Evolutionary conservation across 495 filamentous ascomycete genomes (phyloP), one percentile per base, ranked within the genome.

Genomic region (Aspergillus cavernicola): DNA sequence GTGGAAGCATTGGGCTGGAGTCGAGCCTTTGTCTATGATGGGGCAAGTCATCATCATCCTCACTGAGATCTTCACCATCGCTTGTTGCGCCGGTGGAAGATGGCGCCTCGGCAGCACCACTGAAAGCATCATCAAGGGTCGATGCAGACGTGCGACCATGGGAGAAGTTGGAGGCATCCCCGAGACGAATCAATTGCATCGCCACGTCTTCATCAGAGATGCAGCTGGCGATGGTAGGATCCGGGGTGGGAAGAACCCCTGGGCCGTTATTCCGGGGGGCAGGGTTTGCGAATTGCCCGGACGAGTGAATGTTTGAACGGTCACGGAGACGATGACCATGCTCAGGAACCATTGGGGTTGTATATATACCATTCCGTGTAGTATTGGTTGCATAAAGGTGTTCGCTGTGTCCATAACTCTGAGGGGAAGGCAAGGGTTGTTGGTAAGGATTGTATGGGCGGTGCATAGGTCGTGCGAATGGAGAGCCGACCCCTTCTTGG

Each of bases 191-290:
- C 57, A 98, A 78, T 67, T 97, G 92, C 64, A 96, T 83, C 42
- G 93, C 93, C 60, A 96, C 93, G 70, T 98, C 95, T 66, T 98
- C 93, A 66, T 98, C 93, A 3, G 92, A 97, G 64, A 97, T 91
- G 60, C 86, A 92, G 72, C 91, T 97, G 31, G 88, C 87, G 53
- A 95, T 86, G 12, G 95, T 97, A 10, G 92, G 91, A 55, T 96
- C 92, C 4, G 93, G 95, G 3, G 95, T 97, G 7, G 90, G 91
- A 52, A 96, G 74, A 57, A 90, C 79, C n/a, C 81, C 84, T 50
- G 75, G 65, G 37, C 63, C 75, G 53, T 66, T 71, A 39, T 53
- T 64, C 47, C 66, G 76, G 57, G 68, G 63, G 52, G 70, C 65
- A 44, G 69, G 65, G 46, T 71, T 69, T 57, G 60, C 64, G 38